These are phyloP conservation scores for Malassezia restricta DNA, from an alignment of 1,284 basidiomycete species.

Conservation along the genomic window DNA sequence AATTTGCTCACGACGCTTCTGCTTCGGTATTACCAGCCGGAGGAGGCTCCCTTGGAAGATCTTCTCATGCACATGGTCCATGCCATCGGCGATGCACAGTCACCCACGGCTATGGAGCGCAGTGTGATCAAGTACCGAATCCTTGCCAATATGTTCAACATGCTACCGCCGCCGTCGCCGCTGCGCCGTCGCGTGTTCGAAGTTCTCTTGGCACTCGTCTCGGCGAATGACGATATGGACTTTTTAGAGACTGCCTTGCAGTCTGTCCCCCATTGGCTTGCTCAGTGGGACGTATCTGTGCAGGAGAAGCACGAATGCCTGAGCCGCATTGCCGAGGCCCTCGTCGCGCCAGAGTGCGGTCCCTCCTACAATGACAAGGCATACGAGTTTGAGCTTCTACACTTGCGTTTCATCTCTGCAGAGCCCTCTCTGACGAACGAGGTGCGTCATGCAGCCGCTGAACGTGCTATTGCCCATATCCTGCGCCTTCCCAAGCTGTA, in stretches of 20 bases:
- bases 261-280: conserved; percentile 34
- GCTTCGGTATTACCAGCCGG: conserved; percentile 12
- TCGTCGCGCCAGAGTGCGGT: conserved; percentile 28
- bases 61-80: conserved; percentile 20
- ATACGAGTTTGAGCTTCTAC: conserved; percentile 33
- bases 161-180: conserved; percentile 24
- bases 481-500: conserved; percentile 36
- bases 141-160: conserved; percentile 43
- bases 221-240: conserved; percentile 39
- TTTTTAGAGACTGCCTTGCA: conserved; percentile 27
- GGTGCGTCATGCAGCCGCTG: conserved; percentile 18
- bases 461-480: conserved; percentile 30
- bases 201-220: conserved; percentile 29
- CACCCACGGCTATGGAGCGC: conserved; percentile 5
- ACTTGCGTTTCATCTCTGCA: conserved; percentile 35
- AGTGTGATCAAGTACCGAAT: conserved; percentile 21
- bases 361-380: conserved; percentile 25
- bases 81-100: not conserved
- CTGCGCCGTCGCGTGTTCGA: conserved; percentile 29
- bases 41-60: conserved; percentile 9
- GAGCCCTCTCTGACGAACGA: conserved; percentile 15
- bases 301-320: conserved; percentile 28
- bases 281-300: conserved; percentile 32
- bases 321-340: conserved; percentile 24
- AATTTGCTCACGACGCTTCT: conserved; percentile 36